Evolutionary conservation across 2,329 filamentous ascomycete genomes (phyloP), one percentile per base, ranked within the genome.

Genomic region (Cryphonectria japonica): DNA sequence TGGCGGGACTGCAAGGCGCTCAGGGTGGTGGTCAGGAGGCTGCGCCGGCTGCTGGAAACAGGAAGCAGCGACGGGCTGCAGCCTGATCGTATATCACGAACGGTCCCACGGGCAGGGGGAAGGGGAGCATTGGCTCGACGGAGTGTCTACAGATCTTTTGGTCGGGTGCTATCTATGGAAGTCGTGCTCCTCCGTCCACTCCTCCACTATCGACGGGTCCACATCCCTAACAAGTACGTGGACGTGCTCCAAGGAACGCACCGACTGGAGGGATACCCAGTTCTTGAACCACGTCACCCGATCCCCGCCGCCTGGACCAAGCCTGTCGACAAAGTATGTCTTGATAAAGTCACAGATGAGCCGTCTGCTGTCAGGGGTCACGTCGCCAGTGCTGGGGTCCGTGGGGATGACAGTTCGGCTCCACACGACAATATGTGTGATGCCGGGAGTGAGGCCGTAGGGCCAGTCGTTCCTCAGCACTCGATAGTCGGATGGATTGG

Each of bases 381-480:
- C 83, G 75, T 95, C 91, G 13, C 92, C 94, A 0, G 87, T 93
- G 26, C 82, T 83, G 0, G 88, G 80, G 75, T 97, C 91, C 3
- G 92, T 92, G 34, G 91, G 87, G 72, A 98, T 91, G 19, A 85
- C 83, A 57, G 95, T 96, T 78, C 97, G 95, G 67, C 92, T 92
- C 95, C 95, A 98, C 59, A 97, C 91, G 41, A 98, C 93, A 29
- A 98, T 87, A 79, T 98, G 95, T n/a, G 91, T 85, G 75, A 91
- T 88, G 68, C 85, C 86, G 0, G 84, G 78, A 0, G 84, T 84
- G 65, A 97, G 82, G 3, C 93, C 94, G 77, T 98, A 98, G 0
- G 95, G 95, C 95, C 94, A 98, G 84, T 98, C 95, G 77, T 98
- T 98, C 78, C 90, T 85, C 61, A 97, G 83, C 67, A 97, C 91